Evolutionary conservation across 1,284 basidiomycete genomes (phyloP).

Genomic region (Pseudozyma flocculosa): DNA sequence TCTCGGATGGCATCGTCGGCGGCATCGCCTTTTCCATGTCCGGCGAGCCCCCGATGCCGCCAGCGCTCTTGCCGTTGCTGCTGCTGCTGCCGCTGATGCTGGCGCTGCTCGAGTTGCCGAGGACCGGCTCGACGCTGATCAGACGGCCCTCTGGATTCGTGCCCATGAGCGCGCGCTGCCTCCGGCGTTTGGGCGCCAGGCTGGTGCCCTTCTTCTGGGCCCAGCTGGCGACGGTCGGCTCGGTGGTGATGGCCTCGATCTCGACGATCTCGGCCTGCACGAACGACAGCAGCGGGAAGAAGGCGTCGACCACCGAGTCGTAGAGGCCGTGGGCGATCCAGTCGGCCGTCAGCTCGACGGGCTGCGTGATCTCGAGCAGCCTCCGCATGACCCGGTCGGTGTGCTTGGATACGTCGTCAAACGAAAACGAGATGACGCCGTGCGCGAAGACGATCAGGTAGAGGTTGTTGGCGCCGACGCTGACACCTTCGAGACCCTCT

Average conservation of each 20-base stretch:
- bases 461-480: constrained; percentile 77
- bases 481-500: constrained; percentile 65
- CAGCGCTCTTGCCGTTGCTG: too few species aligned
- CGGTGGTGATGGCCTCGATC: constrained; percentile 31
- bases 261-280: constrained; percentile 73
- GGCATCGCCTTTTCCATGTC: constrained; percentile 26
- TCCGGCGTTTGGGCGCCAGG: constrained; percentile 34
- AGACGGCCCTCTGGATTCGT: constrained; percentile 28
- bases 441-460: constrained; percentile 88
- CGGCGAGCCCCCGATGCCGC: background rate
- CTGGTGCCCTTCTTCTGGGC: constrained; percentile 18
- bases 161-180: constrained; percentile 24
- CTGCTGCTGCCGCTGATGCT: too few species aligned
- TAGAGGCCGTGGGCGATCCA: constrained; percentile 93
- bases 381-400: constrained; percentile 75
- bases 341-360: constrained; percentile 59
- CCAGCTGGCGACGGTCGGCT: constrained; percentile 4
- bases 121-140: constrained; percentile 33
- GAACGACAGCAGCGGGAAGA: constrained; percentile 81
- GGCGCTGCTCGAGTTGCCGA: background rate
- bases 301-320: constrained; percentile 91
- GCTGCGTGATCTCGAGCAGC: constrained; percentile 59
- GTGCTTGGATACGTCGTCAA: constrained; percentile 86
- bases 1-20: background rate
- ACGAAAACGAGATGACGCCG: constrained; percentile 89